Conservation (phyloP, 345 rosid species). For the Lepidium aucheri region DNA sequence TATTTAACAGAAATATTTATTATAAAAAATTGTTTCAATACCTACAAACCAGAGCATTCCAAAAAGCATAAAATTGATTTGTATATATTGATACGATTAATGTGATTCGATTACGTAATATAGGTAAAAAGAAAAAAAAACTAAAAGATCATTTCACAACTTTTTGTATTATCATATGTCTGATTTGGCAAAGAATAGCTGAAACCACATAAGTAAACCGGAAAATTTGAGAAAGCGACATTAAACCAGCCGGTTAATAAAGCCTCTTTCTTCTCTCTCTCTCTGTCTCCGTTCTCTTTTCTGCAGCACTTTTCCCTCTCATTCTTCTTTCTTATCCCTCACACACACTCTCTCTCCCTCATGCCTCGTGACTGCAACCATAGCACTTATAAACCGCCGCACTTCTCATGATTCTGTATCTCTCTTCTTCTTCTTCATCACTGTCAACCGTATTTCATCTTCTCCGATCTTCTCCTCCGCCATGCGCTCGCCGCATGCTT, state of each 20-base stretch:
- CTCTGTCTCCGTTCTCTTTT: conserved; percentile 10
- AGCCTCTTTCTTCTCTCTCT: no score
- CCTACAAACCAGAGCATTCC: neutral
- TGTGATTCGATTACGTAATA: neutral
- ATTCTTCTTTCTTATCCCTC: conserved; percentile 10
- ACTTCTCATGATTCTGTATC: conserved; percentile 29
- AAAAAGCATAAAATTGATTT: neutral
- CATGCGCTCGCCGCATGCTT: conserved; percentile 69
- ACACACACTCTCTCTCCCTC: conserved; percentile 13
- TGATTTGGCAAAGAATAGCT: no score
- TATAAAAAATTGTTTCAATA: neutral
- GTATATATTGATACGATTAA: no score
- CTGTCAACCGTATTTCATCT: neutral
- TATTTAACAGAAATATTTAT: neutral
- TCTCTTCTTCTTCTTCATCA: neutral
- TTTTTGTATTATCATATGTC: neutral
- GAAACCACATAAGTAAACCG: neutral
- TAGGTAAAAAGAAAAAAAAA: neutral
- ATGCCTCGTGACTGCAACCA: conserved; percentile 35
- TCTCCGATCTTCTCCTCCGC: conserved; percentile 27
- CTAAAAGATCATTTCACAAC: neutral
- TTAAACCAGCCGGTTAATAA: conserved; percentile 13
- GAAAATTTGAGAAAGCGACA: neutral
- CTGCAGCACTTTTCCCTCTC: conserved; percentile 36
- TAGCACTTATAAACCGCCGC: conserved; percentile 6